Evolutionary conservation across 1,284 basidiomycete species (phyloP), one percentile per base, ranked within the genome.

Genomic region (Amylostereum areolatum): DNA sequence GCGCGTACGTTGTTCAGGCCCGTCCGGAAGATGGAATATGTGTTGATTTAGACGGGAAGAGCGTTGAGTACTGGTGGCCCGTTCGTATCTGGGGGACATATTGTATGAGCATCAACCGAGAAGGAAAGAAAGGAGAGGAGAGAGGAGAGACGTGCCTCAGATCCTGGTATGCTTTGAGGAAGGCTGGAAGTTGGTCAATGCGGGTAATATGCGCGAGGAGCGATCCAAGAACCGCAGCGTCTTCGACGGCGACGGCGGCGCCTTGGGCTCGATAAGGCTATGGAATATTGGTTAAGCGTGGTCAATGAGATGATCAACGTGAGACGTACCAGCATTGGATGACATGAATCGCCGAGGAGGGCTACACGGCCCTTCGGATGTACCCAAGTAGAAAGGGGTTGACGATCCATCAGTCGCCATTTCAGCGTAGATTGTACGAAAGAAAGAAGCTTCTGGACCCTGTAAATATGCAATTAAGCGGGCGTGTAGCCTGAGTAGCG

Each of bases 241-340:
- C 83, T 63, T 86, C 83, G 46, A 85, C 69, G 1, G 83, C 83
- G 72, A 85, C 83, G 3, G 82, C 80, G 11, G 81, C 77, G 11
- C 81, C 83, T 61, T 85, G 83, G 0, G 80, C 83, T 37, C 80
- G 75, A 61, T 83, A 83, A 4, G 83, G 83, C 80, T 83, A 55
- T 27, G 35, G 24, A 25, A 29, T 35, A n/a, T 35, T 35, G n/a
- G 34, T 35, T 18, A 18, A 18, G 18, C 18, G 18, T 18, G 18
- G 1, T 18, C 18, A 18, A 18, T 4, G 6, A 12, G 8, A 44
- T 2, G 30, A 46, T n/a, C 6, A 36, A 28, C 25, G 2, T 18
- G 29, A 28, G 27, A 63, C 78, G 50, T 52, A 81, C 78, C 8
- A 84, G 70, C 81, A 85, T 85, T 0, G 83, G 80, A 56, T 83